Evolutionary conservation across 495 filamentous ascomycete species (phyloP), one percentile per base, ranked within the genome.

Genomic region (Xylaria intraflava): DNA sequence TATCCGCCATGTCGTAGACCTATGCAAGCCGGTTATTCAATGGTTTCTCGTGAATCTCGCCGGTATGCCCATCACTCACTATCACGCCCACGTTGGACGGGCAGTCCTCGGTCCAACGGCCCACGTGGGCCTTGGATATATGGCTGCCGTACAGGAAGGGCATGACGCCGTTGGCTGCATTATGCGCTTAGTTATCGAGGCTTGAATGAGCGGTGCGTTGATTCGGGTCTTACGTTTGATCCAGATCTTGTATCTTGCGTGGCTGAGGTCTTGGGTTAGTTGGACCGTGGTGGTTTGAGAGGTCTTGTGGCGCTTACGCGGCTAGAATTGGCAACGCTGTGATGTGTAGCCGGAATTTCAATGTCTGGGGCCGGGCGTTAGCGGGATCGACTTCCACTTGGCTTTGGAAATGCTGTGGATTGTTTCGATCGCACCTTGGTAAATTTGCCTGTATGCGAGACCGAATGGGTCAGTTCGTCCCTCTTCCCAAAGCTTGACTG

Each of bases 241-340:
- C 88, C 88, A 96, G 49, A 96, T 80, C 79, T 96, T 96, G 69
- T 93, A 89, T 29, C 95, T 77, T 20, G 93, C 90, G 70, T 95
- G 86, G 35, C 53, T 56, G 16, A 5, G 24, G 27, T 9, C 16
- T 5, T 14, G n/a, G n/a, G 24, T 56, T 38, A 56, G 47, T 46
- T 1, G 30, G 6, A 6, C 8, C 6, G 26, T 29, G 0, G 27
- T n/a, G 5, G 6, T 6, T 27, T n/a, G 7, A 30, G 24, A 12
- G 16, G 38, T 11, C 10, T n/a, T n/a, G 10, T 1, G 35, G 11
- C 33, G 26, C 53, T 45, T 56, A 56, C 53, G 87, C 81, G 17
- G 91, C 86, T 54, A 99, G 83, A 48, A 95, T 80, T 56, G 89
- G 85, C 48, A 97, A 78, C 3, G 88, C 86, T 1, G 88, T 92